Conservation (phyloP, 805 yeast species). For the Diddensiella caesifluorescens region DNA sequence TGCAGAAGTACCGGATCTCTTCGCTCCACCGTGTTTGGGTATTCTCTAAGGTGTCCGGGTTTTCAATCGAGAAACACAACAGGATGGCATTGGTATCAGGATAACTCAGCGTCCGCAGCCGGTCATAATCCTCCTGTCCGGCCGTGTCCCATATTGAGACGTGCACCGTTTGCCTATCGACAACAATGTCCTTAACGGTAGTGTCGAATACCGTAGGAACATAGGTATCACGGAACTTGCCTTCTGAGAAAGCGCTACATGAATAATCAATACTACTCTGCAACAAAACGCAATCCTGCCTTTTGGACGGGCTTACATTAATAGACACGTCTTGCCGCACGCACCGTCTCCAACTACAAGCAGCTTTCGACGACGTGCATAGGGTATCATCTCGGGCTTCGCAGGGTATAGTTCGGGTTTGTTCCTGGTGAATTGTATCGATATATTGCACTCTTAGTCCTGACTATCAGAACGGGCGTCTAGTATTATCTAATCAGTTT, state of each 20-base stretch:
- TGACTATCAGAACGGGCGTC: too few species aligned
- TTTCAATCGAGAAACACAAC: conserved; percentile 78
- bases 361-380: conserved; percentile 43
- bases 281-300: background rate
- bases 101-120: conserved; percentile 80
- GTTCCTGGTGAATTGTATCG: too few species aligned
- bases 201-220: conserved; percentile 91
- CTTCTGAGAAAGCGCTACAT: conserved; percentile 44
- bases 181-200: conserved; percentile 84
- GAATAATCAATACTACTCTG: background rate
- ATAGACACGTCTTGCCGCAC: conserved; percentile 74
- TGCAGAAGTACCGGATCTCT: conserved; percentile 74
- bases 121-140: conserved; percentile 77
- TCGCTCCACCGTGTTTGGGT: conserved; percentile 80
- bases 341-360: conserved; percentile 85
- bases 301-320: conserved; percentile 35
- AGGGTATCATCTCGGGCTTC: too few species aligned
- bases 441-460: too few species aligned
- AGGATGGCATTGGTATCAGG: conserved; percentile 78
- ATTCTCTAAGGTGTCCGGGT: conserved; percentile 74
- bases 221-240: conserved; percentile 59
- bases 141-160: conserved; percentile 92
- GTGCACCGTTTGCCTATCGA: conserved; percentile 86
- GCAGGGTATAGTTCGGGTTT: too few species aligned
- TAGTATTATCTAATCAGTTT: too few species aligned